Evolutionary conservation across 257 asterid species (phyloP).

Genomic region (Przewalskia tangutica): DNA sequence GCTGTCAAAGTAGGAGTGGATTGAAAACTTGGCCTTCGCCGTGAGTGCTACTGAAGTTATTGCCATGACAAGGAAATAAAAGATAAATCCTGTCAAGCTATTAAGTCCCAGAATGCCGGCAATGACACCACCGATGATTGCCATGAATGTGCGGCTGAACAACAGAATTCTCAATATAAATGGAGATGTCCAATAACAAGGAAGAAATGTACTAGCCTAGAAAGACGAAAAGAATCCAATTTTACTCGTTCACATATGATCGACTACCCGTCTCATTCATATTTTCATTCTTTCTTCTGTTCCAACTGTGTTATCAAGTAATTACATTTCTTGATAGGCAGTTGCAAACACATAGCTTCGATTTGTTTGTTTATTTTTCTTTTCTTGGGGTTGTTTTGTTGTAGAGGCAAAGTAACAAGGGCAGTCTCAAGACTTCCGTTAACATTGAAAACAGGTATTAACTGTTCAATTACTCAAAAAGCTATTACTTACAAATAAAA

Average conservation of each 20-base stretch:
- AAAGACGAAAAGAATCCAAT: neutral
- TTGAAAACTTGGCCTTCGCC: conserved; percentile 75
- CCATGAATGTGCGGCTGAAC: conserved; percentile 88
- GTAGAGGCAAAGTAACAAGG: neutral
- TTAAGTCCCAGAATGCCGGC: conserved; percentile 79
- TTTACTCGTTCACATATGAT: neutral
- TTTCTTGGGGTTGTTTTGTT: neutral
- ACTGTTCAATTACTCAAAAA: neutral
- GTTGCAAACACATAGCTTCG: neutral
- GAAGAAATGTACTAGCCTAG: neutral
- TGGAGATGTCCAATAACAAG: neutral
- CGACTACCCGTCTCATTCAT: neutral
- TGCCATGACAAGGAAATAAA: conserved; percentile 79
- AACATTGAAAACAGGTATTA: neutral
- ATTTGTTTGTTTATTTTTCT: neutral
- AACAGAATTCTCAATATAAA: neutral
- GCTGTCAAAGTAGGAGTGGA: conserved; percentile 68
- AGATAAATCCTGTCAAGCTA: conserved; percentile 64
- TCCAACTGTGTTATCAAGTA: neutral
- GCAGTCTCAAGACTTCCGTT: neutral
- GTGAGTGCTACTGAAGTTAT: conserved; percentile 77
- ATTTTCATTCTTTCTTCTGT: neutral
- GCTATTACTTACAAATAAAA: neutral
- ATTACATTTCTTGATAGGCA: neutral
- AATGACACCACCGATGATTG: conserved; percentile 83